Evolutionary conservation across 208 protist species (phyloP).

Genomic region (Tritrichomonas musculus): DNA sequence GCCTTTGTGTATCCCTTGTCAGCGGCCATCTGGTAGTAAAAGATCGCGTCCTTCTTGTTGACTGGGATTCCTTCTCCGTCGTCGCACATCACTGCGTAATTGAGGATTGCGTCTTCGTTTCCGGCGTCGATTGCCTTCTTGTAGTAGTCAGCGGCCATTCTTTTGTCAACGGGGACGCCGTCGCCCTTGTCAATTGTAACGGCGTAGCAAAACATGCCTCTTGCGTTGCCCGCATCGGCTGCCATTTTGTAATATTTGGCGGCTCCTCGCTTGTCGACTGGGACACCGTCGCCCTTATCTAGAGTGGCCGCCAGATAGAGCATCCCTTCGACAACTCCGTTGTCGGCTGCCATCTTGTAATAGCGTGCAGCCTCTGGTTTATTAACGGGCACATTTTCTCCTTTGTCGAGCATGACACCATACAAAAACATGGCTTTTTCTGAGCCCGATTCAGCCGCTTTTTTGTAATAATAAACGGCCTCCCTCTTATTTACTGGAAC

Average conservation of each 20-base stretch:
- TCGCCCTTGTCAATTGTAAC: neutral
- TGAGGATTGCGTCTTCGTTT: neutral
- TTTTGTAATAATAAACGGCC: neutral
- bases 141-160: neutral
- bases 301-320: neutral
- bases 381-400: neutral
- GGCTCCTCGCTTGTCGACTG: neutral
- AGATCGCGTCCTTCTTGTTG: neutral
- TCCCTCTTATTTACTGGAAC: neutral
- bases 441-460: neutral
- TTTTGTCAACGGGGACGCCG: neutral
- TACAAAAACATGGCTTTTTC: neutral
- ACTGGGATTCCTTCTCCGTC: neutral
- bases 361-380: neutral
- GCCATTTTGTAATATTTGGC: neutral
- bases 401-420: neutral
- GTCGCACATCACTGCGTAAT: neutral
- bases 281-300: neutral
- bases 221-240: neutral
- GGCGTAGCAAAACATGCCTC: neutral
- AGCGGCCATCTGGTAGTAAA: neutral
- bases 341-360: neutral
- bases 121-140: neutral
- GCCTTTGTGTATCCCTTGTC: too few relatives aligned
- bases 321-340: neutral